phyloP scores from a whole-genome alignment of 805 yeast genomes.

The Lipomyces yamanashiensis region DNA sequence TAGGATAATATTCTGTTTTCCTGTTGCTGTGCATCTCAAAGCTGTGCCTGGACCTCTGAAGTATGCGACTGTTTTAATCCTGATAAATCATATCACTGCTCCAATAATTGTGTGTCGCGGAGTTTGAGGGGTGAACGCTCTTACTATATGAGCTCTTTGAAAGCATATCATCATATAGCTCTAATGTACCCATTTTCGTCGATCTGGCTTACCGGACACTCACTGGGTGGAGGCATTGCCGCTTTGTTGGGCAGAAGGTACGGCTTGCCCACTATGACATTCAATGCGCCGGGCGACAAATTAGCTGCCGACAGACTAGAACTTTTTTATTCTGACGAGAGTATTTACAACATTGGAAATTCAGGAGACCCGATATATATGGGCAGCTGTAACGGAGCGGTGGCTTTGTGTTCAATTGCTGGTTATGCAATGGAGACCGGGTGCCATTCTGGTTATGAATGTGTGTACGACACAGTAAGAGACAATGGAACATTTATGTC shows the following conservation, averaged over 20 bases:
- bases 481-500: conserved; percentile 93
- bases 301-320: conserved; percentile 83
- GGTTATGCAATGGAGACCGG: conserved; percentile 98
- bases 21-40: conserved; percentile 93
- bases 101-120: conserved; percentile 80
- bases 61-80: conserved; percentile 88
- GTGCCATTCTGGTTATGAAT: conserved; percentile 88
- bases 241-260: conserved; percentile 82
- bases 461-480: conserved; percentile 85
- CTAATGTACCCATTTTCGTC: conserved; percentile 67
- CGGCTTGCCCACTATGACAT: conserved; percentile 87
- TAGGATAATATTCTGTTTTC: conserved; percentile 83
- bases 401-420: conserved; percentile 83
- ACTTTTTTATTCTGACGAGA: conserved; percentile 82
- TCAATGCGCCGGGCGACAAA: conserved; percentile 91
- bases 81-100: conserved; percentile 73
- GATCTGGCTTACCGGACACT: conserved; percentile 94
- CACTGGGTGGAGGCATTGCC: conserved; percentile 88
- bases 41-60: conserved; percentile 82
- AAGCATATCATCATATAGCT: conserved; percentile 75
- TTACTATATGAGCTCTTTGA: conserved; percentile 79
- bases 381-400: conserved; percentile 96
- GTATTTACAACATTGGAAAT: conserved; percentile 94
- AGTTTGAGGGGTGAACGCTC: conserved; percentile 76
- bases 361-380: conserved; percentile 95